Base-by-base conservation (phyloP, 768 basidiomycete species). In the Leucocoprinus leucothites region DNA sequence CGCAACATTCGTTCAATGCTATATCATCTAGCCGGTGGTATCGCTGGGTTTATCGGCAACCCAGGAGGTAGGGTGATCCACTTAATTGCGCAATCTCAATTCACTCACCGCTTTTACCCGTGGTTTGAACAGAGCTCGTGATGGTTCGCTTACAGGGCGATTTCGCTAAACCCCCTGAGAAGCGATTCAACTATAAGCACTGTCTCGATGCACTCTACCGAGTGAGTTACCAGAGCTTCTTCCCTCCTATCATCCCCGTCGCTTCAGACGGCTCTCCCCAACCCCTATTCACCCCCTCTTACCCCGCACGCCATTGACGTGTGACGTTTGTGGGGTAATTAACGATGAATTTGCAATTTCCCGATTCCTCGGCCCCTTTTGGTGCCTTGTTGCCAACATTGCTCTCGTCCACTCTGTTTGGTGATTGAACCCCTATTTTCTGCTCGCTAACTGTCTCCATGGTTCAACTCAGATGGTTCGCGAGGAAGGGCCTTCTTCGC, bases 131-230 rank as follows among this genome's bases (percentile, higher is more conserved):
- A 84, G 87, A 89, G 67, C 86, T 89, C 65, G 84, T 89, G 34
- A 89, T 90, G 87, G 87, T 94, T 41, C 87, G 94, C 51, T 77
- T 96, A 58, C 94, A 95, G 70, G 92, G 88, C 35, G 94, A 96
- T 70, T 87, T 90, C 62, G 92, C 91, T 5, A 95, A 94, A 67
- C 82, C 90, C 1, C 84, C 86, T 8, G 91, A 91, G 72, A 90
- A 91, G 69, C 79, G 90, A 42, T 88, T 94, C 74, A 91, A 91
- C 63, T 96, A 96, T 69, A 91, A 90, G 73, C 80, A 95, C 67
- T 89, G 87, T 60, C 82, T 95, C 51, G 92, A 95, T 72, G 94
- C 92, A 0, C 74, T 96, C 13, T 90, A 85, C 73, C 75, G 91
- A 51, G 91, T 92, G 67, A 71, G 87, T 80, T 3, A 8, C 14